Percentiles rank a stretch among this genome's conserved stretches.
These are phyloP conservation scores for Backusella parvicylindrica DNA, from an alignment of 192 early-diverging fungal genomes.

Conservation along the genomic window DNA sequence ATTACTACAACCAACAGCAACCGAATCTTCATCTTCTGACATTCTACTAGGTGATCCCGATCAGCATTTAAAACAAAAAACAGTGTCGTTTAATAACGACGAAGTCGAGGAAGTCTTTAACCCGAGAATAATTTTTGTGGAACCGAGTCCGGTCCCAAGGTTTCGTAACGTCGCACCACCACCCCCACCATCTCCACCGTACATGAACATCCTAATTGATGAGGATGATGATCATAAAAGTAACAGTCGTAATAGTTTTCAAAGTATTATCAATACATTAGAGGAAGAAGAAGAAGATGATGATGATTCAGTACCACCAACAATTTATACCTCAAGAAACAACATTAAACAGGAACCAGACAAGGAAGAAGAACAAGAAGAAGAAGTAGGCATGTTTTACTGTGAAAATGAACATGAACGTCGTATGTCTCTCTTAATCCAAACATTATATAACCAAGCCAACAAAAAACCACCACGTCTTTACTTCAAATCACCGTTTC, in stretches of 20 bases:
- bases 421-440: not conserved
- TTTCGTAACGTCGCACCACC: slow-evolving; percentile 19
- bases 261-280: not conserved
- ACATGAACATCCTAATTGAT: not conserved
- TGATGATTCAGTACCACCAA: not conserved
- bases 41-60: not conserved
- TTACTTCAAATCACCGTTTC: slow-evolving; percentile 13
- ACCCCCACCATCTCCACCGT: slow-evolving; percentile 18
- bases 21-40: not conserved
- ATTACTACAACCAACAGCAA: not conserved
- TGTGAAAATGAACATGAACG: not conserved
- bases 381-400: not conserved
- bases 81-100: not conserved
- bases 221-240: too few species aligned
- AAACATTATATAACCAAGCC: not conserved
- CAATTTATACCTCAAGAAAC: not conserved
- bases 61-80: not conserved
- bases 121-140: slow-evolving; percentile 25
- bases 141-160: slow-evolving; percentile 29
- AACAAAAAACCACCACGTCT: not conserved
- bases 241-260: not conserved
- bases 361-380: not conserved
- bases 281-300: slow-evolving; percentile 1
- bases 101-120: not conserved
- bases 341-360: not conserved